phyloP scores from a whole-genome alignment of 352 stramenopile genomes.

The Thraustochytrium sp. region DNA sequence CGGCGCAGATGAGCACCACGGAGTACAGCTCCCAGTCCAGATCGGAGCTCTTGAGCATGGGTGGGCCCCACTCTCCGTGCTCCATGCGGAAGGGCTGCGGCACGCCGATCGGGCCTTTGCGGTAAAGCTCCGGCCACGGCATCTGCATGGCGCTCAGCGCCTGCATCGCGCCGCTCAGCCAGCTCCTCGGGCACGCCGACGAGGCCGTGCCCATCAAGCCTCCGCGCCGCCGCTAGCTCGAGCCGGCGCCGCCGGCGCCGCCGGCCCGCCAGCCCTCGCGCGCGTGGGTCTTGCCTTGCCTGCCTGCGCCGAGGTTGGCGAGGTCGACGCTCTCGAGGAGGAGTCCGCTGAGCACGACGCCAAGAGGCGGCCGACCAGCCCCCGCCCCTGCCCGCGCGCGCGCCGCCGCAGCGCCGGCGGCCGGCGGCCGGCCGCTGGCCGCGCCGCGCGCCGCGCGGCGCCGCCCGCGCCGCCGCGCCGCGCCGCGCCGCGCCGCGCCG shows the following conservation, averaged over 20 bases:
- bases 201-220: neutral
- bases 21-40: slow-evolving; percentile 39
- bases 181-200: neutral
- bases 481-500: too few species aligned
- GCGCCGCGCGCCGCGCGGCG: too few species aligned
- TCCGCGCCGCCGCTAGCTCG: neutral
- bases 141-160: neutral
- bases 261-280: neutral
- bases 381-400: too few species aligned
- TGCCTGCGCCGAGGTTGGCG: neutral
- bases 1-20: slow-evolving; percentile 18
- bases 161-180: neutral
- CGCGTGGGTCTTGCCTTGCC: neutral
- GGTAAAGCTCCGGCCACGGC: slow-evolving; percentile 17
- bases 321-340: neutral
- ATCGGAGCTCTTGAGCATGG: slow-evolving; percentile 25
- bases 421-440: too few species aligned
- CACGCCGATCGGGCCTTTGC: slow-evolving; percentile 1
- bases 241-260: too few species aligned
- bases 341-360: neutral
- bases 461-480: too few species aligned
- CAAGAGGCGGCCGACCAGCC: neutral
- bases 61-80: slow-evolving; percentile 34
- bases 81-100: slow-evolving; percentile 29
- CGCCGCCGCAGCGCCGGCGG: too few species aligned